A percentile compares a stretch with the other conserved stretches of the same genome.
Evolutionary conservation across 805 yeast genomes (phyloP).

Genomic region (Yamadazyma philogaea): DNA sequence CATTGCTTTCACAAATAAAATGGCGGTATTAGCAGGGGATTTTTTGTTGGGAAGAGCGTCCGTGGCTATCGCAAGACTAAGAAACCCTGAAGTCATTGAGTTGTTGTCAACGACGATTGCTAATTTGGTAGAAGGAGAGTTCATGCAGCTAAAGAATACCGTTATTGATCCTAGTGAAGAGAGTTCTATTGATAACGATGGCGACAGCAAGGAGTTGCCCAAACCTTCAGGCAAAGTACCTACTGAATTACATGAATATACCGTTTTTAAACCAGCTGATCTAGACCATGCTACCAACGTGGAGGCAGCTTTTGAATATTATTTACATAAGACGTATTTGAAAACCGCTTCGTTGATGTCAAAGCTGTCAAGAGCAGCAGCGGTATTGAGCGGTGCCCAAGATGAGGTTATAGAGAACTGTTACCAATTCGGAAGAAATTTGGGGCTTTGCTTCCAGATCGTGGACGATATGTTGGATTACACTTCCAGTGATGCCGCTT

Average conservation of each 20-base stretch:
- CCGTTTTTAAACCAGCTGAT: conserved; percentile 33
- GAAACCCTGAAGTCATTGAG: conserved; percentile 98
- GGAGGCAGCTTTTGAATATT: conserved; percentile 92
- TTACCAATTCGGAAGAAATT: conserved; percentile 86
- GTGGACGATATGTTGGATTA: conserved; percentile 96
- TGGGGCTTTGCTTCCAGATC: conserved; percentile 93
- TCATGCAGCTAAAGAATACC: conserved; percentile 96
- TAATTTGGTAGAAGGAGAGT: conserved; percentile 95
- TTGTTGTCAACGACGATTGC: conserved; percentile 94
- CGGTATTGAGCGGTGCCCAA: conserved; percentile 83
- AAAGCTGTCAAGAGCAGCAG: conserved; percentile 89
- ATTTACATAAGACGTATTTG: conserved; percentile 89
- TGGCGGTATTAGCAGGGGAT: conserved; percentile 98
- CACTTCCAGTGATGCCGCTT: conserved; percentile 75
- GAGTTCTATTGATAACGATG: conserved; percentile 46
- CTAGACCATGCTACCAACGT: conserved; percentile 63
- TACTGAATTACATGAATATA: conserved; percentile 55
- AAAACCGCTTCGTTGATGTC: conserved; percentile 95
- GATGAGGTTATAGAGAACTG: conserved; percentile 76
- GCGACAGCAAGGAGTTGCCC: conserved; percentile 47
- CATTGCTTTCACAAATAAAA: conserved; percentile 90
- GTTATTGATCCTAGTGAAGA: conserved; percentile 53
- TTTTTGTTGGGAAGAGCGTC: conserved; percentile 94
- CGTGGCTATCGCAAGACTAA: conserved; percentile 85
- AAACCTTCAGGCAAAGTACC: conserved; percentile 62